These are phyloP conservation scores for Cryptococcus maquisensis DNA, from an alignment of 1,284 basidiomycete genomes.

Conservation along the genomic window DNA sequence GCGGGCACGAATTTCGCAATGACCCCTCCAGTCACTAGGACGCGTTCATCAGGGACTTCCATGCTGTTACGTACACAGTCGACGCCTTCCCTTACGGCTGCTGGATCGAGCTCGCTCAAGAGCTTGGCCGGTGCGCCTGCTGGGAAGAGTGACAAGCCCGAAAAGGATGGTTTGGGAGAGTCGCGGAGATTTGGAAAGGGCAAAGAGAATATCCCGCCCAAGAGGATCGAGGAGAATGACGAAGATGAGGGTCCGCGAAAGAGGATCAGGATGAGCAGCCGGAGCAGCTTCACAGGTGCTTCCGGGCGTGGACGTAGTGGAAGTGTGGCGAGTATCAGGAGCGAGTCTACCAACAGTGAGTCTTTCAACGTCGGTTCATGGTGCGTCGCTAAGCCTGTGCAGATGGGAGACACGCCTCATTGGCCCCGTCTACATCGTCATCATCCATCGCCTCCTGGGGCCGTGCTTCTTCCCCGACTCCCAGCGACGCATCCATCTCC, in stretches of 20 bases:
- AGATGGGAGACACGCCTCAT: constrained; percentile 12
- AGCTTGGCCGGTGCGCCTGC: constrained; percentile 8
- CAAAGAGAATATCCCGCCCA: constrained; percentile 46
- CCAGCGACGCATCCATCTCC: constrained; percentile 24
- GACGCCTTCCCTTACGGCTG: constrained; percentile 12
- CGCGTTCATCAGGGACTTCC: constrained; percentile 16
- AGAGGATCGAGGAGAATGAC: constrained; percentile 25
- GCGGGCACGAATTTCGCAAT: not conserved
- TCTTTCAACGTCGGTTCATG: not conserved
- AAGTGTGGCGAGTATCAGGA: constrained; percentile 36
- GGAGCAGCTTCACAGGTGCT: constrained; percentile 11
- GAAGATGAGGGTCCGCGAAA: constrained; percentile 29
- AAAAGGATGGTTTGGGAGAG: constrained; percentile 9
- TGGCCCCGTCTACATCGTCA: constrained; percentile 15
- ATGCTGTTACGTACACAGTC: constrained; percentile 27
- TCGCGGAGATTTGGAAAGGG: constrained; percentile 33
- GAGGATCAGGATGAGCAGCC: constrained; percentile 26
- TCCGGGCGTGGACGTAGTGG: constrained; percentile 27
- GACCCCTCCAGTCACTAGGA: not conserved
- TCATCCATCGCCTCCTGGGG: constrained; percentile 13
- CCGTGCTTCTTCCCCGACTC: constrained; percentile 22
- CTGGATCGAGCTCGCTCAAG: constrained; percentile 3
- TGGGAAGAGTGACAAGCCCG: not conserved
- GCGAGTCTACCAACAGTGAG: constrained; percentile 26
- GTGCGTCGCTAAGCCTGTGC: not conserved